These are phyloP conservation scores for Cercospora sp. DNA, from an alignment of 2,329 filamentous ascomycete species.

Conservation along the genomic window DNA sequence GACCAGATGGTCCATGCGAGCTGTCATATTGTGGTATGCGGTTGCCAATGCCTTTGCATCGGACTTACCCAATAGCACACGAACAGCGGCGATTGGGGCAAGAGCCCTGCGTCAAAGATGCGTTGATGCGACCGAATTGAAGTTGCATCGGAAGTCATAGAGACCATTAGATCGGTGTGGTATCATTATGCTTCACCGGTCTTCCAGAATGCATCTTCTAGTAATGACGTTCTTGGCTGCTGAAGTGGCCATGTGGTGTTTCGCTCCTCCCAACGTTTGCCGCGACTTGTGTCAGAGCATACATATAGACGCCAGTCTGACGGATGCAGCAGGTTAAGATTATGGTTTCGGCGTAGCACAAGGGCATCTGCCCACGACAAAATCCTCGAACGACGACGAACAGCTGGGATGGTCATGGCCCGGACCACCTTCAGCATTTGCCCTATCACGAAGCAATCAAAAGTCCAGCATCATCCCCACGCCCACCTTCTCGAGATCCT, in stretches of 20 bases:
- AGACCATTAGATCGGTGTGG: not conserved
- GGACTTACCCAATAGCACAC: not conserved
- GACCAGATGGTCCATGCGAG: too few relatives aligned
- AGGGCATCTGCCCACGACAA: not conserved
- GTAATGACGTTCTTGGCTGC: not conserved
- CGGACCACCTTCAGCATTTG: not conserved
- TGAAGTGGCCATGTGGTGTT: not conserved
- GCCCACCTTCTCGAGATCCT: conserved; percentile 85
- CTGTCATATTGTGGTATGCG: not conserved
- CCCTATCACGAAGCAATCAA: conserved; percentile 44
- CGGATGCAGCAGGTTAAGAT: not conserved
- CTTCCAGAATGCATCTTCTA: not conserved
- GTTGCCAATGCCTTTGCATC: not conserved
- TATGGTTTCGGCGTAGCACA: not conserved
- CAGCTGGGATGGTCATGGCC: not conserved
- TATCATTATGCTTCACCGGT: not conserved
- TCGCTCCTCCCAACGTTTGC: not conserved
- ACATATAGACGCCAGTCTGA: not conserved
- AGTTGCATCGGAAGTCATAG: not conserved
- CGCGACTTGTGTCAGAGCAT: not conserved
- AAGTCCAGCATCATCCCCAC: conserved; percentile 86
- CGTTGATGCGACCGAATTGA: not conserved
- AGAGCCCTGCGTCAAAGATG: not conserved
- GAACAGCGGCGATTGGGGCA: not conserved
- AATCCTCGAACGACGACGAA: not conserved